Percentiles rank a stretch among this genome's conserved stretches.
Conservation (phyloP, 1,284 basidiomycete genomes). For the Fomitopsis palustris region DNA sequence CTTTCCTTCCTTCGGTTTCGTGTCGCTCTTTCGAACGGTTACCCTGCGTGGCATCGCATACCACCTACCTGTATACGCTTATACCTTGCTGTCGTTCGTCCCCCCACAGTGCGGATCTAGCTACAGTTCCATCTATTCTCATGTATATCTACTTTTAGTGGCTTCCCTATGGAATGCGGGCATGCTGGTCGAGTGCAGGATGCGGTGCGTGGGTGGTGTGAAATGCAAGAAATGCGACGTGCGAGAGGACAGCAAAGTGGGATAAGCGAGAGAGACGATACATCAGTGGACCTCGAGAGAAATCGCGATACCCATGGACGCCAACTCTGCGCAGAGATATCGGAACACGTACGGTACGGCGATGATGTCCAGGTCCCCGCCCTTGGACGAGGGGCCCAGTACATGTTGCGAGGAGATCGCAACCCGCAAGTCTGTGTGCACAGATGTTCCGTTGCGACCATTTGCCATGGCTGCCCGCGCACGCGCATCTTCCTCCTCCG, state of each 20-base stretch:
- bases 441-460: constrained; percentile 38
- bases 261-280: background rate
- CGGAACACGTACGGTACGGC: constrained; percentile 96
- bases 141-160: constrained; percentile 10
- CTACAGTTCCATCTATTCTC: background rate
- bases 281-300: constrained; percentile 58
- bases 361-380: constrained; percentile 86
- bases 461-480: constrained; percentile 52
- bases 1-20: background rate
- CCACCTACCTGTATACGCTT: constrained; percentile 5
- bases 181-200: constrained; percentile 1
- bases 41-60: background rate
- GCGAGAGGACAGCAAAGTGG: background rate
- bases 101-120: background rate
- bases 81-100: constrained; percentile 4
- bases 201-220: background rate
- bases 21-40: background rate
- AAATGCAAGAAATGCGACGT: background rate
- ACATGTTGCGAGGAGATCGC: constrained; percentile 65
- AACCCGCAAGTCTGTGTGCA: constrained; percentile 50
- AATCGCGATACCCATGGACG: constrained; percentile 84
- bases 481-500: constrained; percentile 57
- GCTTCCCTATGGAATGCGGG: constrained; percentile 4
- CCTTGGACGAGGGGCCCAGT: constrained; percentile 54
- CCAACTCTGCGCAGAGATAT: constrained; percentile 82